phyloP scores from a whole-genome alignment of 2,329 filamentous ascomycete genomes.

The Colletotrichum lindemuthianum region DNA sequence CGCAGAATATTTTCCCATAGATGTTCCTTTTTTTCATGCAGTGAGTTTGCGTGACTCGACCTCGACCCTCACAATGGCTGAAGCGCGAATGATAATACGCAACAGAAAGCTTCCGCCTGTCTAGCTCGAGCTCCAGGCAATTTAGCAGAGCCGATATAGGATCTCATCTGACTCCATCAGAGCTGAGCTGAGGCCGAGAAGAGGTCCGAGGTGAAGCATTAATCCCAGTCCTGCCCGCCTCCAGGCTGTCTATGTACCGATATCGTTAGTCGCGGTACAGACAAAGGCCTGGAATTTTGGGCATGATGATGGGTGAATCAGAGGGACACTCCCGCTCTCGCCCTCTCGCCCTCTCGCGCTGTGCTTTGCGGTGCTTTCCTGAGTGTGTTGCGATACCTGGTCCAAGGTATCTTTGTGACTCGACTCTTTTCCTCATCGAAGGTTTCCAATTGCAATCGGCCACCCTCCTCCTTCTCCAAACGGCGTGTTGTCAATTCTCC shows the following conservation, averaged over 20 bases:
- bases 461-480: constrained; percentile 6
- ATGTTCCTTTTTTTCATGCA: constrained; percentile 8
- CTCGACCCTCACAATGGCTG: neutral
- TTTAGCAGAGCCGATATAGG: constrained; percentile 34
- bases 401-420: constrained; percentile 18
- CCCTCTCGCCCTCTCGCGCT: constrained; percentile 22
- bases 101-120: neutral
- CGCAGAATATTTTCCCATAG: constrained; percentile 28
- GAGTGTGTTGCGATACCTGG: constrained; percentile 10
- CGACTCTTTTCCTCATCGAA: constrained; percentile 20
- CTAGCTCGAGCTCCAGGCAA: constrained; percentile 6
- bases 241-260: too few relatives aligned
- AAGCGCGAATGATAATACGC: neutral
- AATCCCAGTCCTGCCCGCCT: constrained; percentile 5
- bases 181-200: constrained; percentile 23
- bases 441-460: constrained; percentile 33
- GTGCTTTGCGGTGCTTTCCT: too few relatives aligned
- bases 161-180: constrained; percentile 28
- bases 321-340: constrained; percentile 24
- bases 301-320: too few relatives aligned
- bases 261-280: constrained; percentile 26
- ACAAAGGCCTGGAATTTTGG: too few relatives aligned
- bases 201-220: constrained; percentile 27
- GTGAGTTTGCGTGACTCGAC: neutral
- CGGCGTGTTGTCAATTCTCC: constrained; percentile 6